These are phyloP conservation scores for Pseudonitzschia multistriata DNA, from an alignment of 108 stramenopile species.

Conservation along the genomic window DNA sequence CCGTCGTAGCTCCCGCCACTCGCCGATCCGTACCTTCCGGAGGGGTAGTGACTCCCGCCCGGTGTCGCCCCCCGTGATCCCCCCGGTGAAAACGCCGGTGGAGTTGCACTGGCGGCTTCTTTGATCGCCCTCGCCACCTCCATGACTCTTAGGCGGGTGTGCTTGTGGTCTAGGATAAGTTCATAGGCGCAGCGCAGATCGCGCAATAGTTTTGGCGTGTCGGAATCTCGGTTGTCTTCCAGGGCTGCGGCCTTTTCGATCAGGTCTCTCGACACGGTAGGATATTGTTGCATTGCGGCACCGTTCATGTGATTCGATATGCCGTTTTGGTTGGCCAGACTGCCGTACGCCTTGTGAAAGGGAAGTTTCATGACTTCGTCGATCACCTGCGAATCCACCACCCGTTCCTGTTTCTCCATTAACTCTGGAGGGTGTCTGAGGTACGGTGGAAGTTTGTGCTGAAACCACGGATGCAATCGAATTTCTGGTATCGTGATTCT, in stretches of 20 bases:
- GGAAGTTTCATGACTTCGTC: conserved; percentile 89
- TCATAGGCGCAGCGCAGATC: conserved; percentile 96
- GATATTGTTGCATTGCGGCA: conserved; percentile 40
- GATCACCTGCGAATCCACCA: conserved; percentile 87
- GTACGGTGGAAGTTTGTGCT: conserved; percentile 96
- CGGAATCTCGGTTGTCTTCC: conserved; percentile 80
- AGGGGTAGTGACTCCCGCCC: conserved; percentile 55
- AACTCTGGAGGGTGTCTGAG: conserved; percentile 91
- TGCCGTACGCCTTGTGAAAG: conserved; percentile 77
- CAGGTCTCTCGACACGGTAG: conserved; percentile 74
- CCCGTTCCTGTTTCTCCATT: conserved; percentile 94
- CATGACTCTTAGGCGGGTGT: conserved; percentile 92
- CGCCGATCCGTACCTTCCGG: conserved; percentile 35
- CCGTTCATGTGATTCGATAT: conserved; percentile 42
- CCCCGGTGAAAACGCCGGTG: conserved; percentile 87
- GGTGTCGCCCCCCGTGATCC: conserved; percentile 85
- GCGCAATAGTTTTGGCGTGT: conserved; percentile 78
- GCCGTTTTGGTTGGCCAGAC: conserved; percentile 23
- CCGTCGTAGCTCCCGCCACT: conserved; percentile 49
- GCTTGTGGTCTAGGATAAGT: conserved; percentile 95
- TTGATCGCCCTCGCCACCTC: conserved; percentile 88
- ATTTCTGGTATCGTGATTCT: conserved; percentile 98
- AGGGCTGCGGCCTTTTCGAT: conserved; percentile 78
- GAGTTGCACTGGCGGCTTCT: conserved; percentile 90
- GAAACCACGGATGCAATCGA: conserved; percentile 96